Percentiles rank a stretch among this genome's conserved stretches.
Conservation (phyloP, 768 basidiomycete genomes). For the Daedalea quercina region DNA sequence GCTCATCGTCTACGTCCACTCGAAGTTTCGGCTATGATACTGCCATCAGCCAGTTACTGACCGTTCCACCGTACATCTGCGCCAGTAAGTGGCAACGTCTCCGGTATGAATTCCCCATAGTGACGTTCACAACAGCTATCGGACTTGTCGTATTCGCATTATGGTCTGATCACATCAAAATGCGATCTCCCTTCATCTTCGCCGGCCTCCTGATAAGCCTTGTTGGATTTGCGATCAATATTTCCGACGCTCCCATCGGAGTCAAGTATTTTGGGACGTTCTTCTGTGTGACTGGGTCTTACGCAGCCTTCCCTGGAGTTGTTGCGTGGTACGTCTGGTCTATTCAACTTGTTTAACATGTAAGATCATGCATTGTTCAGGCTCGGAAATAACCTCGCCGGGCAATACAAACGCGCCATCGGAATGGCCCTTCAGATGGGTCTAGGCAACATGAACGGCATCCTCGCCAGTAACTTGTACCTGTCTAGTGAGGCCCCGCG, state of each 20-base stretch:
- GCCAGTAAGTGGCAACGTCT: slow-evolving; percentile 39
- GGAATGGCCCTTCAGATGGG: slow-evolving; percentile 65
- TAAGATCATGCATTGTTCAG: neutral
- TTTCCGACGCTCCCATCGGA: slow-evolving; percentile 41
- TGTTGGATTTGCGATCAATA: slow-evolving; percentile 58
- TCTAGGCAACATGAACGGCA: slow-evolving; percentile 58
- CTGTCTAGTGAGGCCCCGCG: slow-evolving; percentile 51
- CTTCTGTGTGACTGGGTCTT: slow-evolving; percentile 59
- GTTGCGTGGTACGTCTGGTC: slow-evolving; percentile 39
- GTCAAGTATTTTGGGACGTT: slow-evolving; percentile 72
- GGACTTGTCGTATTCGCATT: slow-evolving; percentile 43
- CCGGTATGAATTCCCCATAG: neutral
- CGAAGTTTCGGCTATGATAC: slow-evolving; percentile 54
- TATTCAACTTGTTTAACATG: neutral
- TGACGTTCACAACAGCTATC: slow-evolving; percentile 32
- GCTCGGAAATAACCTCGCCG: slow-evolving; percentile 55
- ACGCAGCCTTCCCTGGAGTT: slow-evolving; percentile 51
- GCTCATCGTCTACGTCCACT: too few species aligned
- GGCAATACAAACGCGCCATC: slow-evolving; percentile 63
- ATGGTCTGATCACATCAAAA: slow-evolving; percentile 48
- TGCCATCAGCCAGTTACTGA: slow-evolving; percentile 54
- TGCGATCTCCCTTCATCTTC: slow-evolving; percentile 53
- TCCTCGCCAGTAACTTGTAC: slow-evolving; percentile 58
- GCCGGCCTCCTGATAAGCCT: slow-evolving; percentile 43
- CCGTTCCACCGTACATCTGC: slow-evolving; percentile 59